Conservation (phyloP, 176 grass and related monocot species). For the Avena atlantica region DNA sequence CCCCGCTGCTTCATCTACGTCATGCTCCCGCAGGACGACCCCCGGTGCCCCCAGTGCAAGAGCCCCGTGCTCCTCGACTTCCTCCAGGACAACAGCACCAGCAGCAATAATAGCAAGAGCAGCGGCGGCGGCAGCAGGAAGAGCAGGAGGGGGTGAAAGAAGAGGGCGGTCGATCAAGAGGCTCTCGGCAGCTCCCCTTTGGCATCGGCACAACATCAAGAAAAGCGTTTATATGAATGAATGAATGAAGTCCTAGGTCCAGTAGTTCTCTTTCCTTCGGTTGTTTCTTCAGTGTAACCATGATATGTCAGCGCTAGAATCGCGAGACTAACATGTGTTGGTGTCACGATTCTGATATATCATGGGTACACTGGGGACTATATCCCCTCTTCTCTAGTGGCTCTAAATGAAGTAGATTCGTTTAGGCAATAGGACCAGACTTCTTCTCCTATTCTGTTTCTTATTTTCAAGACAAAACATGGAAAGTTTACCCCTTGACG, state of each 20-base stretch:
- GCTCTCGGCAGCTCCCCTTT: not conserved
- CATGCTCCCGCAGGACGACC: constrained; percentile 90
- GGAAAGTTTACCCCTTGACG: constrained; percentile 37
- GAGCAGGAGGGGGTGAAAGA: constrained; percentile 63
- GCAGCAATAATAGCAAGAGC: constrained; percentile 36
- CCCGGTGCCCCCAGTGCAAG: constrained; percentile 87
- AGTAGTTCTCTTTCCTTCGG: constrained; percentile 42
- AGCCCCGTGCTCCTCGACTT: constrained; percentile 90
- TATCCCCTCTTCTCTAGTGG: constrained; percentile 42
- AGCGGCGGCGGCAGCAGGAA: constrained; percentile 41
- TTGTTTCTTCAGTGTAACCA: constrained; percentile 74
- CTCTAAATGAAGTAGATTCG: constrained; percentile 43
- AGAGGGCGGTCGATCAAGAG: not conserved
- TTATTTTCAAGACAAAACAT: constrained; percentile 7
- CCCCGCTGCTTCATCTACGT: constrained; percentile 92
- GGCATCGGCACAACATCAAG: constrained; percentile 33
- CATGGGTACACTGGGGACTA: constrained; percentile 68
- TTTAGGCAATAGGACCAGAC: constrained; percentile 53
- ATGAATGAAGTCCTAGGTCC: constrained; percentile 53
- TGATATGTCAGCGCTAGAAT: constrained; percentile 61
- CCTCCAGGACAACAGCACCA: constrained; percentile 43
- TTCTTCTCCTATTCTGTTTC: constrained; percentile 28
- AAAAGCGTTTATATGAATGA: constrained; percentile 46
- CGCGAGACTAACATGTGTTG: constrained; percentile 35
- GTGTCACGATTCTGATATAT: constrained; percentile 55